phyloP scores from a whole-genome alignment of 768 basidiomycete genomes.

The Cytidiella melzeri region DNA sequence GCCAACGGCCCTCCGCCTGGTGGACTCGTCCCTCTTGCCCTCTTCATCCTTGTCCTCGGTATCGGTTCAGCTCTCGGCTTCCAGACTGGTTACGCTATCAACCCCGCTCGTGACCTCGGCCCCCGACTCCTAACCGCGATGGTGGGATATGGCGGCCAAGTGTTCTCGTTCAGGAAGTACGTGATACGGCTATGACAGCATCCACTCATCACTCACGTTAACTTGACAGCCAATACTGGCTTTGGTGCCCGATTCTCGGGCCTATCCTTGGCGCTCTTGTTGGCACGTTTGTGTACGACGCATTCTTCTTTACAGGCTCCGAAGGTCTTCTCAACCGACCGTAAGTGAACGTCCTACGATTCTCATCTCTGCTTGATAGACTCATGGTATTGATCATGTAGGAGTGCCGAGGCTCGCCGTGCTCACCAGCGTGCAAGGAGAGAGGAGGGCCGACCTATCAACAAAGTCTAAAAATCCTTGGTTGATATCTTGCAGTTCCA shows the following conservation, averaged over 20 bases:
- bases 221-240: slow-evolving; percentile 57
- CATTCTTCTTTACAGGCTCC: slow-evolving; percentile 47
- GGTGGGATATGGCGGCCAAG: slow-evolving; percentile 60
- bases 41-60: slow-evolving; percentile 56
- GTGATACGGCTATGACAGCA: slow-evolving; percentile 9
- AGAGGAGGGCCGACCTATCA: background rate
- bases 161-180: slow-evolving; percentile 40
- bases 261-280: slow-evolving; percentile 53
- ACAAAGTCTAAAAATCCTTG: background rate
- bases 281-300: slow-evolving; percentile 53
- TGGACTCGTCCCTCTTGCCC: slow-evolving; percentile 46
- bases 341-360: slow-evolving; percentile 27
- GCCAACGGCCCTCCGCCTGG: slow-evolving; percentile 41
- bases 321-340: slow-evolving; percentile 51
- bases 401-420: background rate
- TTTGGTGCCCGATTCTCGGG: slow-evolving; percentile 61
- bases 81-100: slow-evolving; percentile 57
- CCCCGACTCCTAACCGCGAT: slow-evolving; percentile 64
- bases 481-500: no score
- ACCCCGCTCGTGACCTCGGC: slow-evolving; percentile 70
- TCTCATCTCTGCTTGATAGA: slow-evolving; percentile 5
- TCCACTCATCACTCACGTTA: slow-evolving; percentile 13
- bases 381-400: slow-evolving; percentile 1
- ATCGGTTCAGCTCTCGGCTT: slow-evolving; percentile 53
- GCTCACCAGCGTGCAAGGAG: background rate